phyloP scores from a whole-genome alignment of 2,329 filamentous ascomycete genomes.

The Diaporthe sp. region DNA sequence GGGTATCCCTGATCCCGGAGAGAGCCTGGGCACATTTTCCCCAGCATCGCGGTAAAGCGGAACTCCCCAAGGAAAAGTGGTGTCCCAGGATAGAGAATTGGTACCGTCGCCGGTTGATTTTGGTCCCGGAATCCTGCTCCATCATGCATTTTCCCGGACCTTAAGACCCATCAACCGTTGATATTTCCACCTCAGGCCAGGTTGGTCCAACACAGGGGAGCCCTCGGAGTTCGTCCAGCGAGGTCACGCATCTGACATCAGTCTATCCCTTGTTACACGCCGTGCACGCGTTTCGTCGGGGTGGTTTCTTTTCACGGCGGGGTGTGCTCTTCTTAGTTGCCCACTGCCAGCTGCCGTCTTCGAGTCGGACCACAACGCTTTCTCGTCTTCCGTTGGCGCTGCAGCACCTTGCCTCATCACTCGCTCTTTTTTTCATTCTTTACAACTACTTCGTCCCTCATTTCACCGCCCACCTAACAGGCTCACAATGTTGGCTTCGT shows the following conservation, averaged over 20 bases:
- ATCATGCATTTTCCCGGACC: not conserved
- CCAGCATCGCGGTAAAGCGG: not conserved
- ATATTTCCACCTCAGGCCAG: not conserved
- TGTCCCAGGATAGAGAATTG: not conserved
- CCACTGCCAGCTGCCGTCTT: not conserved
- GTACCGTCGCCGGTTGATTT: not conserved
- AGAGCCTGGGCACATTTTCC: not conserved
- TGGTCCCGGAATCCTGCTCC: not conserved
- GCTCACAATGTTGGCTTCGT: slow-evolving; percentile 3
- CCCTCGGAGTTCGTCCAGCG: not conserved
- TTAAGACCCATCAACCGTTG: not conserved
- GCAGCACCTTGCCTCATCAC: not conserved
- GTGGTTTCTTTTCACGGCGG: not conserved
- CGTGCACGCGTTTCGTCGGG: not conserved
- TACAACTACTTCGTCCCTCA: not conserved
- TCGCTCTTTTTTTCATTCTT: not conserved
- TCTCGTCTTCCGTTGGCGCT: not conserved
- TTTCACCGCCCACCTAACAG: not conserved
- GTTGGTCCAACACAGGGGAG: not conserved
- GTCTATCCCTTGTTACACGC: not conserved
- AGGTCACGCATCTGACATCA: slow-evolving; percentile 5
- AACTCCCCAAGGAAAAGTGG: not conserved
- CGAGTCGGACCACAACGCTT: not conserved
- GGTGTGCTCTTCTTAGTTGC: not conserved
- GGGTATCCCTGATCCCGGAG: not conserved